Base-by-base conservation (phyloP, 495 filamentous ascomycete genomes). In the Daldinia concentrica region DNA sequence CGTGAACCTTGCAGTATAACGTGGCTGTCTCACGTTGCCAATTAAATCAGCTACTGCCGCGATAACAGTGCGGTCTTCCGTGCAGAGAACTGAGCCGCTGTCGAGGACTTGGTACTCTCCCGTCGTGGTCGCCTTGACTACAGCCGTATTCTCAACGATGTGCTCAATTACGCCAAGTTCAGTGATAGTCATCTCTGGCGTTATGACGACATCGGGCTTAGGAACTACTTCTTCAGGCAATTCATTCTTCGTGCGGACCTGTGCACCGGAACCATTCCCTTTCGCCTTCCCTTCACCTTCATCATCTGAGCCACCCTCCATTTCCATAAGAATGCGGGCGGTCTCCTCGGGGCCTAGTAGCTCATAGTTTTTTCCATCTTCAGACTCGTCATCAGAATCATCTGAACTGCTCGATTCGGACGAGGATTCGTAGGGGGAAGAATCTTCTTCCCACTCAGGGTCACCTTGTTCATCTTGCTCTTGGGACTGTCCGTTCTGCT, bases 81-180 rank as follows among this genome's bases (percentile, higher is more conserved):
- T 84, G 78, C 93, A 97, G 2, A 99, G 86, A 15, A 97, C 83
- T 0, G 95, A 97, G 30, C 91, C 92, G 11, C 82, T 86, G 59
- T 97, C 92, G 11, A 98, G 84, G 0, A 97, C 94, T 75, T 90
- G 88, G 58, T 92, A 90, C 71, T 94, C 91, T 63, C 93, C 94
- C 1, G 91, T 88, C 1, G 83, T 87, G n/a, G 86, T 89, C 4
- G 92, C 94, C 76, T 91, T 90, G 75, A 99, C 89, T 22, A 98
- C 84, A 4, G 93, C 81, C 17, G 89, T 86, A 63, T 89, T 91
- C 37, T 93, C 92, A 30, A 98, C 89, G 32, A 92, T 83, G 11
- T 87, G 85, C 69, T 93, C 86, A 29, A 97, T 84, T 11, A 79
- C 76, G 3, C 95, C 95, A 9, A 98, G 85, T 48, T 87, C 84